Percentiles rank a stretch among this genome's conserved stretches.
Evolutionary conservation across 495 filamentous ascomycete species (phyloP).

Genomic region (Astrothelium subdiscretum): DNA sequence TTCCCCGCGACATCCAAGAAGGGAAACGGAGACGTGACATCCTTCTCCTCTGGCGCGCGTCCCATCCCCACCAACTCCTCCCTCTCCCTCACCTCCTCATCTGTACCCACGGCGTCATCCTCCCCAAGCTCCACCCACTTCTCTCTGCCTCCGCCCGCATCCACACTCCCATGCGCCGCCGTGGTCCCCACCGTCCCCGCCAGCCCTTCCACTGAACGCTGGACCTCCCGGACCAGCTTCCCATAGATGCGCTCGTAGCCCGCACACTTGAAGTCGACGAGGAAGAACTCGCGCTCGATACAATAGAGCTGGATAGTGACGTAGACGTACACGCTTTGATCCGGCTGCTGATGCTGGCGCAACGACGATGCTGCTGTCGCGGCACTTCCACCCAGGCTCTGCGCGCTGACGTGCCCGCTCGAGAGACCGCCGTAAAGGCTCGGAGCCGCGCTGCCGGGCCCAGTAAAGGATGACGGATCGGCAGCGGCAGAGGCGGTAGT

Average conservation of each 20-base stretch:
- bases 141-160: slow-evolving; percentile 21
- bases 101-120: slow-evolving; percentile 17
- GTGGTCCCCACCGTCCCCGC: background rate
- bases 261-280: slow-evolving; percentile 98
- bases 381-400: background rate
- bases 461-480: background rate
- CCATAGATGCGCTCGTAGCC: slow-evolving; percentile 76
- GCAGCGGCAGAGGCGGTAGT: background rate
- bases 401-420: background rate
- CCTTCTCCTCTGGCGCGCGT: slow-evolving; percentile 47
- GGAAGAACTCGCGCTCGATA: slow-evolving; percentile 83
- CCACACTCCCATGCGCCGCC: slow-evolving; percentile 3
- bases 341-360: slow-evolving; percentile 8
- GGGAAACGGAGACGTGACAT: slow-evolving; percentile 62
- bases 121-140: slow-evolving; percentile 22
- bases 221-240: slow-evolving; percentile 23
- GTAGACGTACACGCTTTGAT: slow-evolving; percentile 62
- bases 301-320: slow-evolving; percentile 95
- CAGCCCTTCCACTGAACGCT: too few species aligned
- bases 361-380: background rate
- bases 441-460: background rate
- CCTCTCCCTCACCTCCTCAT: slow-evolving; percentile 22
- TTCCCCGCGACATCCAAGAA: slow-evolving; percentile 63
- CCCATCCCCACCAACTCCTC: slow-evolving; percentile 29
- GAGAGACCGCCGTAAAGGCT: slow-evolving; percentile 16